These are phyloP conservation scores for Suillus weaverae DNA, from an alignment of 768 basidiomycete genomes.

Conservation along the genomic window DNA sequence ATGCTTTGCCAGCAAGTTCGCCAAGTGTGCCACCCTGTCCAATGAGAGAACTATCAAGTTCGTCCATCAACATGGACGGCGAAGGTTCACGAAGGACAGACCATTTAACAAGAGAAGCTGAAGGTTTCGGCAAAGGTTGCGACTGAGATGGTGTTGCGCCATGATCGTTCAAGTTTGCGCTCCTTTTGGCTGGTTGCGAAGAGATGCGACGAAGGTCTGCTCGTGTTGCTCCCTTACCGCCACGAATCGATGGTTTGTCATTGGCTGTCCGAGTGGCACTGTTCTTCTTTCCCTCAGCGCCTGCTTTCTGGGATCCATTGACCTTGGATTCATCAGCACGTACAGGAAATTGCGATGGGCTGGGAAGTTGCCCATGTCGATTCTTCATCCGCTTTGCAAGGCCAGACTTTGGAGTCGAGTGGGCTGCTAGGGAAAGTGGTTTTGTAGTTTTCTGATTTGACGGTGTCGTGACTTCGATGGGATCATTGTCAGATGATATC, in stretches of 20 bases:
- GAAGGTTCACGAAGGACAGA: constrained; percentile 28
- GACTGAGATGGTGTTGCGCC: background rate
- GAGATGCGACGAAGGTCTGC: background rate
- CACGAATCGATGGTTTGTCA: background rate
- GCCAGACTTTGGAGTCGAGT: constrained; percentile 31
- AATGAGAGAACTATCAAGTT: constrained; percentile 32
- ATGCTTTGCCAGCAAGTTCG: constrained; percentile 15
- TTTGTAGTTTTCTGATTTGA: constrained; percentile 8
- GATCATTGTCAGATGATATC: constrained; percentile 21
- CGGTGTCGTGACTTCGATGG: constrained; percentile 28
- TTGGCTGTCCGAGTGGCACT: background rate
- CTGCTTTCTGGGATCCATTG: background rate
- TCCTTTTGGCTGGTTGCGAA: background rate
- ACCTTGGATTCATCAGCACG: background rate
- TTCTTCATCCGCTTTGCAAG: constrained; percentile 44
- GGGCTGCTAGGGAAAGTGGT: constrained; percentile 9
- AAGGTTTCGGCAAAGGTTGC: background rate
- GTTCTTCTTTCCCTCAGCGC: background rate
- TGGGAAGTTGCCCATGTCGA: constrained; percentile 19
- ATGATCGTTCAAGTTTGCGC: no score
- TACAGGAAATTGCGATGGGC: background rate
- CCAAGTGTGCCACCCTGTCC: background rate
- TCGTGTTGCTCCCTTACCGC: background rate
- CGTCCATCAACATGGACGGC: constrained; percentile 32
- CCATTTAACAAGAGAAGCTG: constrained; percentile 27